Evolutionary conservation across 176 grass and related monocot species (phyloP).

Genomic region (Themeda triandra): DNA sequence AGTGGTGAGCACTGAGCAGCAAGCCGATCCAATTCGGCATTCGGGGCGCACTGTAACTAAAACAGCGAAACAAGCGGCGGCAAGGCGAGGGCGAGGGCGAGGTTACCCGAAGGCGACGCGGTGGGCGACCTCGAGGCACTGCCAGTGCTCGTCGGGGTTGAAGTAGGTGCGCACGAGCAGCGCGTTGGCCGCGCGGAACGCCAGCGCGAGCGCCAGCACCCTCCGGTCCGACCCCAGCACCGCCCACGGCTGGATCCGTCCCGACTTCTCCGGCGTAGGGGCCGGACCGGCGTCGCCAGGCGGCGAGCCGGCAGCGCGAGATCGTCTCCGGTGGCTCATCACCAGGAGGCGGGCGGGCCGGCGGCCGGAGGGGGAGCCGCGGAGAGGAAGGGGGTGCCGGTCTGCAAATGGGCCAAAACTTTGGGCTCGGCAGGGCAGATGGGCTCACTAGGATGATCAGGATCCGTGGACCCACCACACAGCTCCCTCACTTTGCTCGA

Average conservation of each 20-base stretch:
- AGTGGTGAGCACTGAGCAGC: neutral
- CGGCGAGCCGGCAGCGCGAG: neutral
- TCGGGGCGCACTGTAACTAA: neutral
- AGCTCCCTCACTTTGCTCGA: too few species aligned
- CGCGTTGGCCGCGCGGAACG: constrained; percentile 65
- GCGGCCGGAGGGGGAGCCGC: too few species aligned
- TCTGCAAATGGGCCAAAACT: too few species aligned
- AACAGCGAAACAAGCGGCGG: neutral
- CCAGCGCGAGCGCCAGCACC: constrained; percentile 57
- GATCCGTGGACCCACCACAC: too few species aligned
- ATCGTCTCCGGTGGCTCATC: constrained; percentile 32
- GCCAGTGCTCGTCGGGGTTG: constrained; percentile 97
- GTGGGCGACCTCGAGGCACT: constrained; percentile 95
- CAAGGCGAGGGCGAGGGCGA: neutral
- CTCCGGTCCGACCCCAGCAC: constrained; percentile 53
- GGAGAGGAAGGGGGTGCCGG: too few species aligned
- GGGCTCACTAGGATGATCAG: too few species aligned
- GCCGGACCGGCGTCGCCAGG: neutral
- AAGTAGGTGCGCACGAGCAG: constrained; percentile 88
- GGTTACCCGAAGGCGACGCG: constrained; percentile 75
- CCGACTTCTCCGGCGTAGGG: neutral
- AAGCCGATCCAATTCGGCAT: neutral
- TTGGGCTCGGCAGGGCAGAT: too few species aligned
- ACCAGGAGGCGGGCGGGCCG: too few species aligned
- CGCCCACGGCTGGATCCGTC: neutral